Evolutionary conservation across 345 rosid species (phyloP), one percentile per base, ranked within the genome.

Genomic region (Murraya koenigii): DNA sequence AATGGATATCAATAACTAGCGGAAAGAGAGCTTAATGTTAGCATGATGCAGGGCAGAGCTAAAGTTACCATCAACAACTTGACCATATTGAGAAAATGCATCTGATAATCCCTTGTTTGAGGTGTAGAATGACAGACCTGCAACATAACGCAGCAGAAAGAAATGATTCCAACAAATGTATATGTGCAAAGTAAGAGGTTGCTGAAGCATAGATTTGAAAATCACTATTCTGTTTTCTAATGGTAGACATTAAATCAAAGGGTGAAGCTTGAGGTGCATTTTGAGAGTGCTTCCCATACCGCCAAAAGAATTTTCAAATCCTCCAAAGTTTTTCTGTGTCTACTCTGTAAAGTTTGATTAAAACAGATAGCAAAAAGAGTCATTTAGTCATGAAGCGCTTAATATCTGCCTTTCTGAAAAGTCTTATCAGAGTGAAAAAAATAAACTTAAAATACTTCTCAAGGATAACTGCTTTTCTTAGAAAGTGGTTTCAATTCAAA

Each of bases 11-110:
- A 63, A 63, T 32, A 47, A 6, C 15, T 30, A 7, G 49, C 8
- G 3, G 1, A n/a, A 32, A n/a, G 56, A 14, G n/a, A 9, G 56
- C 6, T 61, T 25, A 28, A 61, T 10, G 22, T 44, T 71, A n/a
- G 54, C 49, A 41, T 41, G 73, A 63, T 26, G 13, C 17, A 28
- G 25, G 49, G 49, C n/a, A 41, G 8, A 59, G 61, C 61, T 60
- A 5, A 62, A 79, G 33, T 58, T 44, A 91, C 98, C 96, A 90
- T 95, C 96, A 78, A 95, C 85, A 69, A 95, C 99, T 86, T 95
- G 98, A 77, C 98, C 99, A 66, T 74, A 84, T 60, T 84, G 87
- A 49, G 96, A 92, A 82, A 95, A 95, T 77, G 96, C 86, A 60
- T 93, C 96, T 0, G 88, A 77, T 64, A 93, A 77, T 71, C 89